These are phyloP conservation scores for Combretum micranthum DNA, from an alignment of 345 rosid species.

Conservation along the genomic window DNA sequence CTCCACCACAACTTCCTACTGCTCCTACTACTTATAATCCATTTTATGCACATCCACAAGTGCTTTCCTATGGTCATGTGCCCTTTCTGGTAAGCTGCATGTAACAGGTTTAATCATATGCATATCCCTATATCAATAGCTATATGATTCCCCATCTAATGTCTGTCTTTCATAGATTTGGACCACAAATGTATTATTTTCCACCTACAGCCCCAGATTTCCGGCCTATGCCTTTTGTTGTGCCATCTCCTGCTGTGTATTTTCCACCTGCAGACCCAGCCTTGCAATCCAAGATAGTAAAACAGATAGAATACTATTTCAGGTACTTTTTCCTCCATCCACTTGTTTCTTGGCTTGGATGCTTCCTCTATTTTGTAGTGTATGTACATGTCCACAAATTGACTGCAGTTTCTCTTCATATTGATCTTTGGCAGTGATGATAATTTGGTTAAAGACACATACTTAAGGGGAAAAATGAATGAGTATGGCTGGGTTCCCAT, in stretches of 20 bases:
- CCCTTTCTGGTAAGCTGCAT: slow-evolving; percentile 52
- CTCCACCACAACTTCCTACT: slow-evolving; percentile 27
- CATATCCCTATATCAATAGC: neutral
- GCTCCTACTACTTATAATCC: slow-evolving; percentile 19
- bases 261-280: slow-evolving; percentile 38
- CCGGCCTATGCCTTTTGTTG: slow-evolving; percentile 38
- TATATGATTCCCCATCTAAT: neutral
- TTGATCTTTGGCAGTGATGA: slow-evolving; percentile 48
- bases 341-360: neutral
- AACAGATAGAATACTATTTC: slow-evolving; percentile 83
- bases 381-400: slow-evolving; percentile 7
- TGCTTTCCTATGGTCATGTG: slow-evolving; percentile 46
- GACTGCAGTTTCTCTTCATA: slow-evolving; percentile 10
- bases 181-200: slow-evolving; percentile 40
- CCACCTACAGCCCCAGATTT: slow-evolving; percentile 32
- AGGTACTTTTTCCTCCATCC: slow-evolving; percentile 35
- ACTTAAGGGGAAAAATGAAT: slow-evolving; percentile 80
- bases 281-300: slow-evolving; percentile 45
- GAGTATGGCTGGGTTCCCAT: slow-evolving; percentile 81
- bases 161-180: slow-evolving; percentile 32
- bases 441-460: slow-evolving; percentile 68
- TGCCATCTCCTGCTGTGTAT: slow-evolving; percentile 40
- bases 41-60: slow-evolving; percentile 42
- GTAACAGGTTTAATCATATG: neutral
- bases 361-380: neutral